Evolutionary conservation across 768 basidiomycete species (phyloP), one percentile per base, ranked within the genome.

Genomic region (Hygrocybe coccinea): DNA sequence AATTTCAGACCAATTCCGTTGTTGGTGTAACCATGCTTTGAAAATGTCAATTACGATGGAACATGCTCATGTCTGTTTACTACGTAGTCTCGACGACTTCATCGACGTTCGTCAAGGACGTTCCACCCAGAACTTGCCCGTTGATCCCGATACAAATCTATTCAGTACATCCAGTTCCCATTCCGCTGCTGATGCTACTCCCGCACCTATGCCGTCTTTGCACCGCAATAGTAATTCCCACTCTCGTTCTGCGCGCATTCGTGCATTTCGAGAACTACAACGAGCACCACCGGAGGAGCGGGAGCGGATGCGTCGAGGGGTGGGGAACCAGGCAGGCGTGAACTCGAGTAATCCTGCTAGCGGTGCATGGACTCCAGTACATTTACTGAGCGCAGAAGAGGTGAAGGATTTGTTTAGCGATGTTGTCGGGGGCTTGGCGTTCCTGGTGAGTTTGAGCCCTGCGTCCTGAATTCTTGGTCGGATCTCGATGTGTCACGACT

Each of bases 361-460:
- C 15, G 21, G 22, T 3, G 70, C 75, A 17, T 81, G 83, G 84
- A 88, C 80, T 50, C 85, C 91, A 5, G 85, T 97, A 3, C 89
- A 97, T 70, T 63, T 95, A 19, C 69, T 97, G 21, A 89, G 91
- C 65, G 83, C 88, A 10, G 87, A 91, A 53, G 95, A 97, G 72
- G 82, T 92, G 9, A 77, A 79, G 57, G 84, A 84, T 55, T 67
- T 97, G 51, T 94, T 97, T 62, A 76, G 78, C 2, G 95, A 95
- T 67, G 83, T 98, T 0, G 85, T 87, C 1, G 83, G 85, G n/a
- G 95, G 95, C 1, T 71, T 98, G 48, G 83, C 82, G 0, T 98
- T 95, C 65, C 71, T 98, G 71, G 93, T 93, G 59, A 55, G 83
- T 69, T 25, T 56, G 43, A 25, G 41, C 50, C 44, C 55, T n/a